Base-by-base conservation (phyloP, 1,139 yeast genomes). In the Debaryomyces udenii region DNA sequence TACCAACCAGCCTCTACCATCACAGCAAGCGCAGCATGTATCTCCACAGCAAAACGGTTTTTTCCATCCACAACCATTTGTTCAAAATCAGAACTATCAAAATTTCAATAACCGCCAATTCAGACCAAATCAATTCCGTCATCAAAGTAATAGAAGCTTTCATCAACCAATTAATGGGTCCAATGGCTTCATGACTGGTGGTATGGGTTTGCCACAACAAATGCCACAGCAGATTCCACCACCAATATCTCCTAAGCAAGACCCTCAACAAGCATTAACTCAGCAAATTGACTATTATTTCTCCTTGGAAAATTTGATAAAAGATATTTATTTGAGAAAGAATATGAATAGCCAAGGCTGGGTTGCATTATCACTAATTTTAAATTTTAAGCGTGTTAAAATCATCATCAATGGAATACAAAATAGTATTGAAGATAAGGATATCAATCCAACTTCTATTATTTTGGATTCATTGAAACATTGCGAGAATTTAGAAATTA, bases 211-310 rank as follows among this genome's bases (percentile, higher is more conserved):
- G 23, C 44, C 49, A 22, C 35, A 39, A 38, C 46, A 37, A 40
- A 50, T 47, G 15, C 55, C 58, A 15, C 70, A 65, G 37, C 70
- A 62, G 45, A 68, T 71, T 31, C 77, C 78, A 17, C 78, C 78
- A 24, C 78, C 78, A 43, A 70, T 72, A 48, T 68, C 76, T 33
- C 77, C 77, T 29, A 67, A 71, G 54, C 77, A 71, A 54, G 72
- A 71, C 47, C 78, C 78, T 27, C 64, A 62, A 47, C 64, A 66
- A 50, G 78, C 78, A 34, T 72, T 69, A 59, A 74, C 74, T 20
- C 78, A 77, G 52, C 97, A 90, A 71, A 70, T 90, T 44, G 93
- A 88, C 59, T 93, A 91, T 70, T 93, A 93, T 64, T 86, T 93
- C 64, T 84, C 94, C 20, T 76, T 84, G 42, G 96, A 90, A 55